Base-by-base conservation (phyloP, 2,329 filamentous ascomycete species). In the Xylaria multiplex region DNA sequence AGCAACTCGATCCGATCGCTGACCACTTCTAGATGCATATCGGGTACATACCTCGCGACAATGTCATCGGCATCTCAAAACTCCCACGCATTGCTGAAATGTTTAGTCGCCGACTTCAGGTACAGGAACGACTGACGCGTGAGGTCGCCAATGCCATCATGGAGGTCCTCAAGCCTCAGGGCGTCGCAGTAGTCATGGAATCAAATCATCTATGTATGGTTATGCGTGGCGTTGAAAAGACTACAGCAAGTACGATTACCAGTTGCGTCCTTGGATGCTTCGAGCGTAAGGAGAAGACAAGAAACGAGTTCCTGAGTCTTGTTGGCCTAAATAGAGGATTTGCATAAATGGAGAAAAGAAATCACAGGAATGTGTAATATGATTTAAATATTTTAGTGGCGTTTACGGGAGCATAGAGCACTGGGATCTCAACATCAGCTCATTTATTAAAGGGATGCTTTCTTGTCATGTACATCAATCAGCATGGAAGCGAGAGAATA, bases 211-310 rank as follows among this genome's bases (percentile, higher is more conserved):
- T 98, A 53, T 99, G 96, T 84, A 99, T 98, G 95, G 93, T 97
- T 16, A 98, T 97, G 94, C 89, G 96, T 53, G 96, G 96, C n/a
- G 95, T 99, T 9, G 88, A 97, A 78, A 97, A 99, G 84, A 93
- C 93, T 0, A 88, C 86, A 46, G 90, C 92, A 57, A 91, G 88
- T 19, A 98, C 96, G 6, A 96, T 96, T 43, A 99, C 96, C 19
- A 97, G 93, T 82, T 98, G 95, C 78, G 96, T 99, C 81, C 87
- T 98, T n/a, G 96, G 96, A 45, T 94, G 93, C 75, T 97, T 99
- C 85, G 90, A 97, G 76, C 90, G 90, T 67, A 93, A 92, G 73
- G 93, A 93, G 67, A 97, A 97, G 85, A 97, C 95, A 11, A 86
- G 96, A 73, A 96, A 97, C 77, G 96, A 99, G 80, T 99, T 99